These are phyloP conservation scores for Candida labiduridarum DNA, from an alignment of 1,139 yeast species.

Conservation along the genomic window DNA sequence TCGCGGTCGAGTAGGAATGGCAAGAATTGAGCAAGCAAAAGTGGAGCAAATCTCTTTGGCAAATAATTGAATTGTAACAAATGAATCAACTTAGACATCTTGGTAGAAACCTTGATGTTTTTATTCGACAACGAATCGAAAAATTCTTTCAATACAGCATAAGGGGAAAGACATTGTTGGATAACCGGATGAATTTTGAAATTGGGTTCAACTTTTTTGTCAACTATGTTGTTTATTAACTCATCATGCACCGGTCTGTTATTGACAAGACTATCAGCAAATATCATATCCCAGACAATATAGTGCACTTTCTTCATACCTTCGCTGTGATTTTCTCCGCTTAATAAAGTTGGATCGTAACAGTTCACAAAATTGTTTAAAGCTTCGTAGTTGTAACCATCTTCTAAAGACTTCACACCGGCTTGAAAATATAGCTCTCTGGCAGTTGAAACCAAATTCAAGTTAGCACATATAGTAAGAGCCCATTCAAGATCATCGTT, in stretches of 20 bases:
- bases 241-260: conserved; percentile 58
- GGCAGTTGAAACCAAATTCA: conserved; percentile 54
- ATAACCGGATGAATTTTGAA: conserved; percentile 55
- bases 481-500: conserved; percentile 86
- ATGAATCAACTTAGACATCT: conserved; percentile 47
- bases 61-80: conserved; percentile 66
- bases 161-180: conserved; percentile 71
- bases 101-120: conserved; percentile 13
- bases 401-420: conserved; percentile 42
- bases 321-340: conserved; percentile 22
- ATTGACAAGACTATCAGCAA: conserved; percentile 61
- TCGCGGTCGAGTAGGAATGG: conserved; percentile 38
- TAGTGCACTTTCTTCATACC: conserved; percentile 44
- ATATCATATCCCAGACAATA: conserved; percentile 49
- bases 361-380: conserved; percentile 68
- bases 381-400: conserved; percentile 59
- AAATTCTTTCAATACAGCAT: conserved; percentile 63
- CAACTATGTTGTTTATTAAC: conserved; percentile 55
- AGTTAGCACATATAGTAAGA: conserved; percentile 53
- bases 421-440: conserved; percentile 47
- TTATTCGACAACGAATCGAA: conserved; percentile 34
- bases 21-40: conserved; percentile 51
- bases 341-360: conserved; percentile 43
- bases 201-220: conserved; percentile 34
- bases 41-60: conserved; percentile 59